Percentiles rank a stretch among this genome's conserved stretches.
Evolutionary conservation across 2,329 filamentous ascomycete species (phyloP).

Genomic region (Aspergillus pseudonomiae): DNA sequence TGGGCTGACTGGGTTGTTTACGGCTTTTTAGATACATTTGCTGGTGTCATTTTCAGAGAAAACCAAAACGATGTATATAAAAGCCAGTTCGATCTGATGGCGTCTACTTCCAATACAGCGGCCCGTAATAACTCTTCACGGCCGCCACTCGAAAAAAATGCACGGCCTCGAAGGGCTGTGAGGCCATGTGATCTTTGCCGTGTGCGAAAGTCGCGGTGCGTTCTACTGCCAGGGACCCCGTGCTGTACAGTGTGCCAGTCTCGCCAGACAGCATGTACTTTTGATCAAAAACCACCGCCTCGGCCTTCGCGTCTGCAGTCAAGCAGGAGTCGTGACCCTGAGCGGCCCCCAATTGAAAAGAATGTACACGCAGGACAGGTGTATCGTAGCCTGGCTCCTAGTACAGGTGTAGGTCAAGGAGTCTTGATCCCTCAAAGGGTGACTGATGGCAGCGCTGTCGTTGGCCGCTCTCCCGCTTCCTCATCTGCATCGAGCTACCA

Average conservation of each 20-base stretch:
- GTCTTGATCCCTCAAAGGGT: neutral
- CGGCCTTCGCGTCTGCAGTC: neutral
- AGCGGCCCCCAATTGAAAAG: neutral
- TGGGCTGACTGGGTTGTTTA: too few species aligned
- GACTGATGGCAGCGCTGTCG: fast-evolving
- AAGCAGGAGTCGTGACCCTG: neutral
- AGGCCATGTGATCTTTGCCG: conserved; percentile 1
- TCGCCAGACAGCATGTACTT: neutral
- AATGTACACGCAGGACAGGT: neutral
- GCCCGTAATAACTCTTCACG: too few species aligned
- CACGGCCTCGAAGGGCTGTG: neutral
- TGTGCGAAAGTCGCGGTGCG: conserved; percentile 1
- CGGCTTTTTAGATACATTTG: too few species aligned
- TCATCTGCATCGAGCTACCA: neutral
- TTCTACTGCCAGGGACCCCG: neutral
- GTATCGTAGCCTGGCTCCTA: neutral
- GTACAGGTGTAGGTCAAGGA: too few species aligned
- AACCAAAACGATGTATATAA: too few species aligned
- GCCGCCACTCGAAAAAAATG: too few species aligned
- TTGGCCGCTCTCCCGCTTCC: neutral
- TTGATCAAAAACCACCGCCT: neutral
- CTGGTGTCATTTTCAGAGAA: too few species aligned
- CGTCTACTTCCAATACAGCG: too few species aligned
- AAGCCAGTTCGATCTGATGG: too few species aligned
- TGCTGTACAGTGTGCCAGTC: neutral